These are phyloP conservation scores for Phytophthora fragariaefolia DNA, from an alignment of 352 stramenopile species.

Conservation along the genomic window DNA sequence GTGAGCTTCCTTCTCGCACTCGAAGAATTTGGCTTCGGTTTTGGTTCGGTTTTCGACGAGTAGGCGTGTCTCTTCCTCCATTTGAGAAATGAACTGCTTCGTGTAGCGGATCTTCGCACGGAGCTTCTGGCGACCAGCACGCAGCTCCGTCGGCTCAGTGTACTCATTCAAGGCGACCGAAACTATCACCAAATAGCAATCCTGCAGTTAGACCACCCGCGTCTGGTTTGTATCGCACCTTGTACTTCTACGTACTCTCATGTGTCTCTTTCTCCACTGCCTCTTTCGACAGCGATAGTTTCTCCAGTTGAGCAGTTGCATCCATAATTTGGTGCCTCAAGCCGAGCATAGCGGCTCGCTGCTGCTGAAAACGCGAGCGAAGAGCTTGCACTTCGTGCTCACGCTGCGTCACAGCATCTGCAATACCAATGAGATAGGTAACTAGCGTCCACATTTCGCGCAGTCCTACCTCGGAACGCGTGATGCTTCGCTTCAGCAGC, in stretches of 20 bases:
- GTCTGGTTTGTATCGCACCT: too few relatives aligned
- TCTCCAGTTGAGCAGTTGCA: conserved; percentile 26
- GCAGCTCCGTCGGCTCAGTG: conserved; percentile 25
- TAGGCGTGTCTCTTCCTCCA: conserved; percentile 39
- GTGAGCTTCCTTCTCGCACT: conserved; percentile 31
- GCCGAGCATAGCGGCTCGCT: conserved; percentile 41
- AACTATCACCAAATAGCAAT: conserved; percentile 21
- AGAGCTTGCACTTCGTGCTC: conserved; percentile 45
- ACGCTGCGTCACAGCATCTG: conserved; percentile 45
- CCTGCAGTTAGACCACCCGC: too few relatives aligned
- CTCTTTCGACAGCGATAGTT: conserved; percentile 22
- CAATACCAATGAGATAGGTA: conserved; percentile 5
- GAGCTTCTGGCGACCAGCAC: conserved; percentile 48
- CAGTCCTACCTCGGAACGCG: conserved; percentile 41
- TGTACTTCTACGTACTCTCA: conserved; percentile 24
- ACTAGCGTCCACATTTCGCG: background rate
- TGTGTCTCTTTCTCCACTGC: conserved; percentile 24
- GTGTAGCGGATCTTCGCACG: conserved; percentile 54
- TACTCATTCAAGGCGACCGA: conserved; percentile 25
- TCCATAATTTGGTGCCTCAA: conserved; percentile 40
- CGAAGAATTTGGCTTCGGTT: conserved; percentile 38
- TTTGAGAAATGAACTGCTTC: conserved; percentile 46
- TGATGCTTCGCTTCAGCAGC: conserved; percentile 53
- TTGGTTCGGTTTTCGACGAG: conserved; percentile 33
- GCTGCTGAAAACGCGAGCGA: conserved; percentile 36